Evolutionary conservation across 345 rosid genomes (phyloP), one percentile per base, ranked within the genome.

Genomic region (Pseudoturritis turrita): DNA sequence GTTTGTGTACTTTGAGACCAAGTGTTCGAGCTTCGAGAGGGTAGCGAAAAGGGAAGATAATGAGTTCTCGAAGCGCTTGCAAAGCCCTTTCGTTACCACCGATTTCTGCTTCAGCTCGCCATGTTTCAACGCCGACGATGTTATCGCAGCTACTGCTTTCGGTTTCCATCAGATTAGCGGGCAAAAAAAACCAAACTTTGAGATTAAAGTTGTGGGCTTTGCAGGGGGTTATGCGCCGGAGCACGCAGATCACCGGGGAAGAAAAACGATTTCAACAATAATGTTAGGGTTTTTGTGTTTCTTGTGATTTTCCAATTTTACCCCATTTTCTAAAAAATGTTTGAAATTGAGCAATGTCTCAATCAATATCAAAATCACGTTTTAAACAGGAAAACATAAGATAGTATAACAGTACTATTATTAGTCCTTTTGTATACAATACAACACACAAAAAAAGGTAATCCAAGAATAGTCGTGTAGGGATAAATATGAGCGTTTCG

Each of bases 41-140:
- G 77, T 89, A 94, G 18, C 79, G 85, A 76, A 87, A 70, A 64
- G 98, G 96, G 79, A 78, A 89, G 73, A 82, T 68, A 21, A 94
- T 88, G 67, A 91, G 95, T 75, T 94, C 96, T 64, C 97, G 72
- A 52, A 94, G 90, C 57, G 96, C 85, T 81, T 87, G 89, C 15
- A 94, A 82, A 46, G 98, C 96, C 33, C 80, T 81, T 33, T 68
- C 75, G 78, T 91, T 89, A 47, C 98, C 98, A 51, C 86, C 97
- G 31, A 94, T 72, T 62, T 86, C 87, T 14, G 87, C 87, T 79
- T 94, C 98, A 0, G 96, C 97, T 61, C 63, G 78, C 88, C 91
- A 77, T 29, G 68, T 41, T 26, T 55, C 65, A 69, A 54, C 76
- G 52, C 75, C 52, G 72, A 67, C 41, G 58, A 66, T 14, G 62